A percentile compares a stretch with the other conserved stretches of the same genome.
Conservation (phyloP, 2,329 filamentous ascomycete species). For the Fonsecaea erecta region DNA sequence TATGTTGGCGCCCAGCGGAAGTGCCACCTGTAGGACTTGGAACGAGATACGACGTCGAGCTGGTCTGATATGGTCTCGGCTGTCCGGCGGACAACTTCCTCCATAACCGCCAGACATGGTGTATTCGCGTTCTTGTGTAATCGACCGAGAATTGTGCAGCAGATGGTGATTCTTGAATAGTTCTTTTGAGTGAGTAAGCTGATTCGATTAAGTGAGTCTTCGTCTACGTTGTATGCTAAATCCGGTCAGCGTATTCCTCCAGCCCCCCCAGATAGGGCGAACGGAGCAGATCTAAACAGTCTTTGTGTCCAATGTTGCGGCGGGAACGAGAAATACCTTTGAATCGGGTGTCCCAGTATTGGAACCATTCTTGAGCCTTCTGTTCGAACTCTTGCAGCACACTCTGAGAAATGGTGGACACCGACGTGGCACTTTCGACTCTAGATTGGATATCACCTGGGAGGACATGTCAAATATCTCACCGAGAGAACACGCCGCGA, state of each 20-base stretch:
- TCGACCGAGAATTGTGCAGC: background rate
- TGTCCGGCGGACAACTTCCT: background rate
- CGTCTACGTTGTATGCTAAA: background rate
- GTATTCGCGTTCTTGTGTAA: background rate
- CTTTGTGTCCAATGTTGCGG: background rate
- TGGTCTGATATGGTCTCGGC: background rate
- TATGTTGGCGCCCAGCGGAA: background rate
- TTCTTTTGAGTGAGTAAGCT: background rate
- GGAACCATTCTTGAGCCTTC: conserved; percentile 1
- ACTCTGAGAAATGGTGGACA: background rate
- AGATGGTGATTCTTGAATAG: background rate
- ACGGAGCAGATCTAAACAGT: background rate
- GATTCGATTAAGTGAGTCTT: background rate
- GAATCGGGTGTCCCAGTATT: background rate
- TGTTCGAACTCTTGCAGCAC: background rate
- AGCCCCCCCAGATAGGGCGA: background rate
- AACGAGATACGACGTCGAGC: background rate
- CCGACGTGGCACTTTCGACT: background rate
- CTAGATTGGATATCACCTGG: background rate
- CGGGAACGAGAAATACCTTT: background rate
- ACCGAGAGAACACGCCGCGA: background rate
- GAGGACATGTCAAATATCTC: background rate
- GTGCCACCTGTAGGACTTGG: background rate
- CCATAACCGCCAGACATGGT: background rate
- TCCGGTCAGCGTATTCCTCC: background rate